Evolutionary conservation across 352 stramenopile species (phyloP).

Genomic region (Phytophthora tubulina): DNA sequence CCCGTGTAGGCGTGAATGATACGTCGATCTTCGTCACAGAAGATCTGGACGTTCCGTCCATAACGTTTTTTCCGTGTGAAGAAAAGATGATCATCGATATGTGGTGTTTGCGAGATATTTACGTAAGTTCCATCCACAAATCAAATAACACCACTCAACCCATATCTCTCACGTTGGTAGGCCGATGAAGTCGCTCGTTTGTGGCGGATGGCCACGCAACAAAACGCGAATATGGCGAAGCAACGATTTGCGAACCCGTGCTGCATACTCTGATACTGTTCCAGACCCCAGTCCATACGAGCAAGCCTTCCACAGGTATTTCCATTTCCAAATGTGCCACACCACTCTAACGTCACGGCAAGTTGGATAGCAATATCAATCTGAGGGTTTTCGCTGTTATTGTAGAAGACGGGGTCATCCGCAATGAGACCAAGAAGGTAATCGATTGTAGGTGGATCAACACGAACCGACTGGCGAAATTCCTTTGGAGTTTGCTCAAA

Average conservation of each 20-base stretch:
- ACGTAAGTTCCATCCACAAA: slow-evolving; percentile 11
- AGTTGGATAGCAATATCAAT: slow-evolving; percentile 7
- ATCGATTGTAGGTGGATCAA: background rate
- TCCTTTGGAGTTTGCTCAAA: background rate
- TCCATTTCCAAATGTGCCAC: slow-evolving; percentile 10
- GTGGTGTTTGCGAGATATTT: slow-evolving; percentile 1
- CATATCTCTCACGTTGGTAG: slow-evolving; percentile 10
- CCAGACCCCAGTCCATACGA: slow-evolving; percentile 5
- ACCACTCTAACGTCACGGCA: slow-evolving; percentile 8
- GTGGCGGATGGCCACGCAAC: background rate
- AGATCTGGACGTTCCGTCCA: background rate
- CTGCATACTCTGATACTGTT: background rate
- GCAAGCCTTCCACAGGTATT: background rate
- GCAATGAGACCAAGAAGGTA: background rate
- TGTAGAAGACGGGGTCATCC: background rate
- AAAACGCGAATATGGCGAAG: background rate
- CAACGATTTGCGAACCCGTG: background rate
- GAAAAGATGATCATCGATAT: background rate
- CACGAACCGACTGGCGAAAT: background rate
- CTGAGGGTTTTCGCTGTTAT: background rate
- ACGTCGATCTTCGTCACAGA: background rate
- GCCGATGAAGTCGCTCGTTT: background rate
- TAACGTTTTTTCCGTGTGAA: background rate
- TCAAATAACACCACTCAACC: background rate
- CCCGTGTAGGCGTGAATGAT: slow-evolving; percentile 7